Base-by-base conservation (phyloP, 164 flowering plant genomes). In the Vitis rotundifolia region DNA sequence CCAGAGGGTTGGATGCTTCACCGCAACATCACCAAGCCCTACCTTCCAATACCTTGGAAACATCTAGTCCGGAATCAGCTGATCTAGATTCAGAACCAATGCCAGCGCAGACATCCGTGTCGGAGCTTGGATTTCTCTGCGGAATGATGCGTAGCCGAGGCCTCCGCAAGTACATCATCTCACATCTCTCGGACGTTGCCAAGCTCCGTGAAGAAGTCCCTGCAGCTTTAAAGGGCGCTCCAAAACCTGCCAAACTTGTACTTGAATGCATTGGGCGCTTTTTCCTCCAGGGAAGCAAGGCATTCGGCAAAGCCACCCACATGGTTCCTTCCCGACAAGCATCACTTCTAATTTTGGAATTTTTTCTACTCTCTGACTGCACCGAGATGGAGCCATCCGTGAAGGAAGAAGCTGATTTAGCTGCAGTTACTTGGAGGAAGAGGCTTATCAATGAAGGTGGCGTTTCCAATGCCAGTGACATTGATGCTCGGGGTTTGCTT, bases 401-500 rank as follows among this genome's bases (percentile, higher is more conserved):
- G 26, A 77, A 76, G 68, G 57, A 66, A 9, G 88, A 82, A 71
- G 82, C 86, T 3, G 70, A 81, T 58, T 12, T 12, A 28, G 80
- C 82, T 1, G 85, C 89, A 0, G 9, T 71, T 61, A 73, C 76
- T 2, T 88, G 89, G 91, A 74, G 77, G 74, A 84, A 76, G 73
- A 75, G 91, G 76, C 53, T 88, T 16, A 15, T 81, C 13, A 15
- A 5, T 31, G 92, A 86, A 68, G 90, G 92, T n/a, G 86, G 92
- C 61, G 2, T 86, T 37, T 49, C 51, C 2, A 75, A 61, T 53
- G 78, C 84, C 14, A 31, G 61, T 53, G 69, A 71, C 53, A 50
- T 73, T 26, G 92, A 88, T 74, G 85, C 90, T 0, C 67, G 82
- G 18, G 92, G 88, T 2, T 78, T 88, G 79, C 80, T 88, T 52